phyloP scores from a whole-genome alignment of 2,329 filamentous ascomycete species.

The Beauveria sp. region DNA sequence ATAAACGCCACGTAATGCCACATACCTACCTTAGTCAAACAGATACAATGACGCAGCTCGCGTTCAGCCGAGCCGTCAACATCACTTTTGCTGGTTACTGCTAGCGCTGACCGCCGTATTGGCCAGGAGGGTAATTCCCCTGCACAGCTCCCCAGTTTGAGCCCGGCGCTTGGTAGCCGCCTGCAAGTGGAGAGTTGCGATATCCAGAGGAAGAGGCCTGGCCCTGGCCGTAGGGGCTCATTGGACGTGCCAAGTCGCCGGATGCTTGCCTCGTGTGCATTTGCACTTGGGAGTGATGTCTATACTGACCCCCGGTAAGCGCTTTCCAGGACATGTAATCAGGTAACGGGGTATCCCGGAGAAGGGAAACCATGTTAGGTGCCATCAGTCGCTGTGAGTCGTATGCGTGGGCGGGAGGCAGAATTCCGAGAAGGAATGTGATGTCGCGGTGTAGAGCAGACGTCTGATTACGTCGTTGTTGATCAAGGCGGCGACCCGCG shows the following conservation, averaged over 20 bases:
- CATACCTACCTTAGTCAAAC: not conserved
- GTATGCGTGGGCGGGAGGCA: slow-evolving; percentile 67
- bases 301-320: slow-evolving; percentile 28
- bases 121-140: not conserved
- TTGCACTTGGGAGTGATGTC: slow-evolving; percentile 28
- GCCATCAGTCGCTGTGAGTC: slow-evolving; percentile 63
- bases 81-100: not conserved
- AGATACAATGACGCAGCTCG: not conserved
- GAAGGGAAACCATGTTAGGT: slow-evolving; percentile 62
- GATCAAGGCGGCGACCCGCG: slow-evolving; percentile 75
- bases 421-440: slow-evolving; percentile 59
- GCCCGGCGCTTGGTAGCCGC: not conserved
- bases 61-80: not conserved
- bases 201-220: slow-evolving; percentile 35
- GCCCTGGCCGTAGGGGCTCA: slow-evolving; percentile 41
- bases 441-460: slow-evolving; percentile 66
- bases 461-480: slow-evolving; percentile 58
- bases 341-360: slow-evolving; percentile 62
- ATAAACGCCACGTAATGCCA: slow-evolving; percentile 6
- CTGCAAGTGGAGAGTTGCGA: slow-evolving; percentile 39
- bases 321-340: slow-evolving; percentile 49
- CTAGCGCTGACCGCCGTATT: slow-evolving; percentile 8
- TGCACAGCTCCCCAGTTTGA: slow-evolving; percentile 2
- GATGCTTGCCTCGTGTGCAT: slow-evolving; percentile 34
- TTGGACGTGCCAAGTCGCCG: slow-evolving; percentile 37